A percentile compares a stretch with the other conserved stretches of the same genome.
These are phyloP conservation scores for Cordyceps tenuipes DNA, from an alignment of 2,329 filamentous ascomycete species.

Conservation along the genomic window DNA sequence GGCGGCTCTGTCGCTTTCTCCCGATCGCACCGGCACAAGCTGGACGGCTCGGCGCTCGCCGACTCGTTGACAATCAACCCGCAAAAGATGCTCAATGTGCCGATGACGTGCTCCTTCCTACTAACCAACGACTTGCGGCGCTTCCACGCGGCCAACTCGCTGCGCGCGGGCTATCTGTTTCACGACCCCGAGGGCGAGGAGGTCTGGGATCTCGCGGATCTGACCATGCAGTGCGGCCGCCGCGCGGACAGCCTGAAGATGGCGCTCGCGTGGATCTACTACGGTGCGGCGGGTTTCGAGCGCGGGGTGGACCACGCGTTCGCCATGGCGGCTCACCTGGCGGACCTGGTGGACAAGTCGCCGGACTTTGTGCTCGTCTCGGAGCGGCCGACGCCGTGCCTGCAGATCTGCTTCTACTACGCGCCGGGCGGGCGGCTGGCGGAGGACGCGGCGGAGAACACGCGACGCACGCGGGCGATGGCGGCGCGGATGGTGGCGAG, in stretches of 20 bases:
- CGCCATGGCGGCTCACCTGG: conserved; percentile 59
- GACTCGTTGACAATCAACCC: conserved; percentile 86
- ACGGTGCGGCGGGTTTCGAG: conserved; percentile 68
- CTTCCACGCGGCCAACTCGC: conserved; percentile 77
- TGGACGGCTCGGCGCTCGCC: conserved; percentile 64
- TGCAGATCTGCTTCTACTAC: conserved; percentile 94
- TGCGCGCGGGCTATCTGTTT: conserved; percentile 80
- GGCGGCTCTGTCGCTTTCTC: conserved; percentile 78
- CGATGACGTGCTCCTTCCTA: conserved; percentile 84
- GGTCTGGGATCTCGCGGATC: conserved; percentile 81
- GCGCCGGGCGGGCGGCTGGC: conserved; percentile 45
- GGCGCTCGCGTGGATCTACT: conserved; percentile 81
- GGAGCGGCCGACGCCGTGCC: conserved; percentile 69
- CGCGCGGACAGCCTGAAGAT: conserved; percentile 80
- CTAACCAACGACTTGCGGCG: conserved; percentile 65
- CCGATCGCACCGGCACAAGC: conserved; percentile 48
- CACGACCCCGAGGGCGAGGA: conserved; percentile 50
- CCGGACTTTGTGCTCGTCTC: conserved; percentile 63
- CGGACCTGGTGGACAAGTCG: conserved; percentile 44
- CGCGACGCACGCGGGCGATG: conserved; percentile 39
- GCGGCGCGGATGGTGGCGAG: conserved; percentile 38
- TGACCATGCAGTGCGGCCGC: conserved; percentile 89
- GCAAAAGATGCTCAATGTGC: conserved; percentile 94
- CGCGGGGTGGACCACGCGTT: conserved; percentile 65
- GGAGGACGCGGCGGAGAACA: conserved; percentile 36